phyloP scores from a whole-genome alignment of 805 yeast species.

The Candida michaelii region DNA sequence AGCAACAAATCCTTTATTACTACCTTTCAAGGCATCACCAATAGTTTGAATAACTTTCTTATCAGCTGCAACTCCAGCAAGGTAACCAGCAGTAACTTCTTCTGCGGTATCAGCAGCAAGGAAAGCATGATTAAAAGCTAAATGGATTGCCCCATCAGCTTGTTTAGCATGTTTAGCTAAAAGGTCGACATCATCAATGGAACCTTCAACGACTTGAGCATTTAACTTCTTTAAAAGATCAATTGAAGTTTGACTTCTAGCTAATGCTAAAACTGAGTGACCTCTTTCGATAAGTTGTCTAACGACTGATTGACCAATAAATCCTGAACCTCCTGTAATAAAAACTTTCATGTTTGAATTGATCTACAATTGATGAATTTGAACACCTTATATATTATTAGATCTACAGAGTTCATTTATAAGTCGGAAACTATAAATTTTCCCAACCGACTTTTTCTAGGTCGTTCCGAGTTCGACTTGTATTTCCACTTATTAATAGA shows the following conservation, averaged over 20 bases:
- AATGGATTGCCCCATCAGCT: slow-evolving; percentile 36
- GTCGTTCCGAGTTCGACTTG: no score
- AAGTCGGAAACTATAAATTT: no score
- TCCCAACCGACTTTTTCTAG: no score
- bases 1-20: slow-evolving; percentile 25
- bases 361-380: no score
- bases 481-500: no score
- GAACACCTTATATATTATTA: no score
- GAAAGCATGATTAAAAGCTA: slow-evolving; percentile 36
- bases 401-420: no score
- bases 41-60: slow-evolving; percentile 25
- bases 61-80: slow-evolving; percentile 18
- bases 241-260: slow-evolving; percentile 31
- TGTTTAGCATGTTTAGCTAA: slow-evolving; percentile 25
- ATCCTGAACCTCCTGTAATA: slow-evolving; percentile 38
- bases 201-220: slow-evolving; percentile 31
- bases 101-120: slow-evolving; percentile 8
- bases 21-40: slow-evolving; percentile 24
- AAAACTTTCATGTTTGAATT: slow-evolving; percentile 23
- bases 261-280: slow-evolving; percentile 28
- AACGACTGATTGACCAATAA: slow-evolving; percentile 25
- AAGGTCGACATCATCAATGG: slow-evolving; percentile 24
- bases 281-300: slow-evolving; percentile 21
- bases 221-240: slow-evolving; percentile 3
- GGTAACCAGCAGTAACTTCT: slow-evolving; percentile 22